phyloP scores from a whole-genome alignment of 768 basidiomycete species.

The Boletus reticulatus region DNA sequence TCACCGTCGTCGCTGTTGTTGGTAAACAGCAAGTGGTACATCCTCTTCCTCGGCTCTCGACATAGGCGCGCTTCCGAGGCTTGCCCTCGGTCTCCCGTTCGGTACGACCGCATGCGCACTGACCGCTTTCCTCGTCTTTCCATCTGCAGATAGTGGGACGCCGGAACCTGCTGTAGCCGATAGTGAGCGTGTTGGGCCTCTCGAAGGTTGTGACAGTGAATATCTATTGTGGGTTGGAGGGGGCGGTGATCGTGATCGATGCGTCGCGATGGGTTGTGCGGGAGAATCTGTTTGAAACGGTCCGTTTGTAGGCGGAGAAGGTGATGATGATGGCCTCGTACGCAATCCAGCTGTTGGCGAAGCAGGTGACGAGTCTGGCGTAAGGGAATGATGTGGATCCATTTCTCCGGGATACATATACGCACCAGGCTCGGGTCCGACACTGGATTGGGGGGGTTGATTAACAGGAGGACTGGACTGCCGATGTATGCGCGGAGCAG shows the following conservation, averaged over 20 bases:
- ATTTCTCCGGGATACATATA: slow-evolving; percentile 28
- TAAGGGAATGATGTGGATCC: slow-evolving; percentile 48
- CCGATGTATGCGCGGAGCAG: slow-evolving; percentile 23
- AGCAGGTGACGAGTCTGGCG: slow-evolving; percentile 16
- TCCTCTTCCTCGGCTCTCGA: slow-evolving; percentile 67
- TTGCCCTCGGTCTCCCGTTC: slow-evolving; percentile 42
- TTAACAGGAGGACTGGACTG: slow-evolving; percentile 26
- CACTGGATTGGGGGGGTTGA: slow-evolving; percentile 29
- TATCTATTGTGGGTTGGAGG: slow-evolving; percentile 38
- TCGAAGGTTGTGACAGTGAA: slow-evolving; percentile 33
- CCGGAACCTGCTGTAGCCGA: slow-evolving; percentile 60
- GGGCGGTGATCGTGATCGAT: slow-evolving; percentile 58
- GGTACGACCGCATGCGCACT: slow-evolving; percentile 60
- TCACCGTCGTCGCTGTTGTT: slow-evolving; percentile 65
- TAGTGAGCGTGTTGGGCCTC: slow-evolving; percentile 61
- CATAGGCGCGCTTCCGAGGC: slow-evolving; percentile 32
- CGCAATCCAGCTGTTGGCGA: slow-evolving; percentile 24
- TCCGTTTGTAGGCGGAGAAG: slow-evolving; percentile 33
- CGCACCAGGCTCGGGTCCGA: slow-evolving; percentile 28
- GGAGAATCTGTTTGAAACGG: slow-evolving; percentile 15
- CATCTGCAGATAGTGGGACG: slow-evolving; percentile 39
- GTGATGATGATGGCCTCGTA: slow-evolving; percentile 29
- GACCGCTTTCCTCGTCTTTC: slow-evolving; percentile 58
- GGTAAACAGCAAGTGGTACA: slow-evolving; percentile 75
- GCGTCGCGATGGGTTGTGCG: slow-evolving; percentile 31